Evolutionary conservation across 2,329 filamentous ascomycete genomes (phyloP).

Genomic region (Aspergillus sp.): DNA sequence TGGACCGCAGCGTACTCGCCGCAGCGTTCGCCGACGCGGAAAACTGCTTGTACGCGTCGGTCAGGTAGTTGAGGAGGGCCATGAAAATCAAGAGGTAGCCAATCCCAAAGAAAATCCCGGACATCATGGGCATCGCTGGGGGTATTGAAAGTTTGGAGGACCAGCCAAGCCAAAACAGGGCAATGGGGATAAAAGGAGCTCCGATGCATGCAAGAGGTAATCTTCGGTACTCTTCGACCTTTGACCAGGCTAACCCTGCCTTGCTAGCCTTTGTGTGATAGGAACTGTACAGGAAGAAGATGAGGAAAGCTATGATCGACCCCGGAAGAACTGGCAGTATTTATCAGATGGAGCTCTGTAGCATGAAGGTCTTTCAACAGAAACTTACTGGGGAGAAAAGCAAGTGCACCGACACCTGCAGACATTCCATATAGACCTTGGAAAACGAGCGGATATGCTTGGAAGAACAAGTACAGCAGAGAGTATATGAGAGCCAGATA

Average conservation of each 20-base stretch:
- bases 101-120: constrained; percentile 57
- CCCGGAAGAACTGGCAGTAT: constrained; percentile 52
- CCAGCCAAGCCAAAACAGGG: constrained; percentile 48
- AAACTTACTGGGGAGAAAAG: constrained; percentile 27
- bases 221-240: constrained; percentile 59
- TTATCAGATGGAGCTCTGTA: neutral
- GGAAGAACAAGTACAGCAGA: constrained; percentile 68
- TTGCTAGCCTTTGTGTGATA: constrained; percentile 52
- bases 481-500: constrained; percentile 69
- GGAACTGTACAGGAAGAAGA: constrained; percentile 64
- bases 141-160: constrained; percentile 11
- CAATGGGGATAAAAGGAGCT: constrained; percentile 55
- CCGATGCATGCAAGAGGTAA: constrained; percentile 68
- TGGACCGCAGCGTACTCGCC: constrained; percentile 39
- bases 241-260: constrained; percentile 53
- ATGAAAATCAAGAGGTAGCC: constrained; percentile 60
- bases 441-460: constrained; percentile 69
- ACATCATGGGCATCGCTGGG: constrained; percentile 49
- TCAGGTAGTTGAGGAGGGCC: constrained; percentile 64
- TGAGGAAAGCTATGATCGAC: constrained; percentile 53
- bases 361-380: neutral
- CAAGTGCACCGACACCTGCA: constrained; percentile 25
- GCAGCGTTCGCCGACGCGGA: constrained; percentile 57
- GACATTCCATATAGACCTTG: constrained; percentile 34
- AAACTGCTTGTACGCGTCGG: constrained; percentile 68